phyloP scores from a whole-genome alignment of 306 rosid species.

The Senna tora region DNA sequence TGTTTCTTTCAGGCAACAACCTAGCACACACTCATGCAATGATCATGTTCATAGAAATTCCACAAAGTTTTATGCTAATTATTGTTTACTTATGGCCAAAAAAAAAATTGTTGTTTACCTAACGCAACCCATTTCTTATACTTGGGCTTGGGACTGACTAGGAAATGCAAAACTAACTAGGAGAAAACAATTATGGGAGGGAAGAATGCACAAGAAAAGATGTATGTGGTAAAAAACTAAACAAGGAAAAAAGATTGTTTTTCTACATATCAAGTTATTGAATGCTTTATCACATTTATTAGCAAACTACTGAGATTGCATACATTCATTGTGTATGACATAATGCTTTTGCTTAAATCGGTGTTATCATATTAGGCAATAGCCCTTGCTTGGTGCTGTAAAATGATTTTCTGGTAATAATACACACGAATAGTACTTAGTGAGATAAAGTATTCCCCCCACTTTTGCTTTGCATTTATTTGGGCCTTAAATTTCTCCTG shows the following conservation, averaged over 20 bases:
- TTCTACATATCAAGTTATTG: constrained; percentile 3
- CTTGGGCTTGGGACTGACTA: too few relatives aligned
- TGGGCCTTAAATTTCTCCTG: constrained; percentile 9
- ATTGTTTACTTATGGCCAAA: too few relatives aligned
- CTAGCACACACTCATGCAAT: too few relatives aligned
- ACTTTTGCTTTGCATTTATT: background rate
- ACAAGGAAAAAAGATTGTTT: constrained; percentile 3
- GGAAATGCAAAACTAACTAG: background rate
- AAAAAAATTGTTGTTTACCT: too few relatives aligned
- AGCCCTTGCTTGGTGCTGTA: background rate
- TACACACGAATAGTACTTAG: background rate
- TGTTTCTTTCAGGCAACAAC: too few relatives aligned
- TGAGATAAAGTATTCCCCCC: background rate
- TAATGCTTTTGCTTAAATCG: constrained; percentile 12
- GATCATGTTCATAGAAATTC: too few relatives aligned
- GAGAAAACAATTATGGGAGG: constrained; percentile 20
- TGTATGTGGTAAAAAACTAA: constrained; percentile 3
- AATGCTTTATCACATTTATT: background rate
- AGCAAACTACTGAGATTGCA: background rate
- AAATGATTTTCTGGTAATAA: constrained; percentile 14
- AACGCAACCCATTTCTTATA: too few relatives aligned
- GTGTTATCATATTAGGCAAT: constrained; percentile 19
- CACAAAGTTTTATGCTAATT: too few relatives aligned
- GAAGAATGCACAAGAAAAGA: constrained; percentile 10
- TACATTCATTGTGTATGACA: constrained; percentile 12